phyloP scores from a whole-genome alignment of 768 basidiomycete genomes.

The Tephrocybe sp. region DNA sequence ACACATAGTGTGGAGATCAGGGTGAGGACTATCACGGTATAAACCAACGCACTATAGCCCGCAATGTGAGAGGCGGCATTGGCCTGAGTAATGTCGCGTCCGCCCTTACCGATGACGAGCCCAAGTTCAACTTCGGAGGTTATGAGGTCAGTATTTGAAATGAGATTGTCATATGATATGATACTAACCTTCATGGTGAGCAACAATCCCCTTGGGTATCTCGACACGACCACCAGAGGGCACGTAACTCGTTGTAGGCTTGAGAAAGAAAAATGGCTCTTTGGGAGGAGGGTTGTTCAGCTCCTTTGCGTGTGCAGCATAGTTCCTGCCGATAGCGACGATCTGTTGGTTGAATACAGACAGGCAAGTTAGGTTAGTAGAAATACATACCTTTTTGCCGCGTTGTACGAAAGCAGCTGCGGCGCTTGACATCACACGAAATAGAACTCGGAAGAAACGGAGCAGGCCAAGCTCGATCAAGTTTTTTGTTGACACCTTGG shows the following conservation, averaged over 20 bases:
- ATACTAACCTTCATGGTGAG: slow-evolving; percentile 84
- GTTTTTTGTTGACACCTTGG: slow-evolving; percentile 1
- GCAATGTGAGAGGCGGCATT: slow-evolving; percentile 79
- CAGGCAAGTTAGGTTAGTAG: not conserved
- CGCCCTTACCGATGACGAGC: slow-evolving; percentile 88
- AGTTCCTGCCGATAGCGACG: slow-evolving; percentile 95
- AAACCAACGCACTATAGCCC: slow-evolving; percentile 72
- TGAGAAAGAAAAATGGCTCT: slow-evolving; percentile 98
- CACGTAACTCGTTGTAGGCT: slow-evolving; percentile 91
- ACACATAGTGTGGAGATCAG: slow-evolving; percentile 6
- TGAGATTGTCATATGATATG: not conserved
- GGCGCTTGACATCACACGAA: slow-evolving; percentile 7
- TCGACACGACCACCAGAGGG: slow-evolving; percentile 75
- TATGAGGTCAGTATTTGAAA: not conserved
- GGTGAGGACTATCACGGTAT: not conserved
- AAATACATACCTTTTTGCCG: slow-evolving; percentile 33
- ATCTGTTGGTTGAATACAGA: slow-evolving; percentile 46
- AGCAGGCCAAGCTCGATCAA: slow-evolving; percentile 3
- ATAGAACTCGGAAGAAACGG: slow-evolving; percentile 3
- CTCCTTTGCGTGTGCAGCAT: slow-evolving; percentile 88
- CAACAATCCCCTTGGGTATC: slow-evolving; percentile 78
- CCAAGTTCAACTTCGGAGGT: slow-evolving; percentile 80
- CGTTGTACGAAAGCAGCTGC: slow-evolving; percentile 32
- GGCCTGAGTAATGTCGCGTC: slow-evolving; percentile 74
- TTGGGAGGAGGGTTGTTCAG: slow-evolving; percentile 84